These are phyloP conservation scores for Geotrichum phurueaensis DNA, from an alignment of 1,139 yeast genomes.

Conservation along the genomic window DNA sequence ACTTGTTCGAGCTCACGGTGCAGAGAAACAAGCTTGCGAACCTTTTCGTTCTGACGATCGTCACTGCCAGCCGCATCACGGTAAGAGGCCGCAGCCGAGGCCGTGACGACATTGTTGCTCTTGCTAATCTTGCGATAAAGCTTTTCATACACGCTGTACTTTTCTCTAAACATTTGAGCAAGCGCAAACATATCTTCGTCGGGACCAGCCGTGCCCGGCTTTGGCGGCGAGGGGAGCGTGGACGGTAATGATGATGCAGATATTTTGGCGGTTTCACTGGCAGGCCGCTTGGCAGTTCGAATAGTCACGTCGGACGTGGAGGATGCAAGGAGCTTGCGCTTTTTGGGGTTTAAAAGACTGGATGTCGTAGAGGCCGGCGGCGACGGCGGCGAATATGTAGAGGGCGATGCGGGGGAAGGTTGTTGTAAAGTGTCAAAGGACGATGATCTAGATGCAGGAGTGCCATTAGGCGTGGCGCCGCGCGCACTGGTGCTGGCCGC, in stretches of 20 bases:
- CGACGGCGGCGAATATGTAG: not conserved
- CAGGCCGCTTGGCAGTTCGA: not conserved
- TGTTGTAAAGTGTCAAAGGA: not conserved
- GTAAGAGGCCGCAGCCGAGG: not conserved
- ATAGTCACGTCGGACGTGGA: not conserved
- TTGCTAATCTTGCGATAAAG: constrained; percentile 26
- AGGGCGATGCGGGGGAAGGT: not conserved
- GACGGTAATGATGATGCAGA: not conserved
- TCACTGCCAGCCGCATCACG: constrained; percentile 13
- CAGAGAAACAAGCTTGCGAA: constrained; percentile 33
- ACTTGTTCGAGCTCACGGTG: constrained; percentile 37
- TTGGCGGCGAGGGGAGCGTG: constrained; percentile 2
- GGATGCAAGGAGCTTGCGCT: not conserved
- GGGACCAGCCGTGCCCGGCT: constrained; percentile 4
- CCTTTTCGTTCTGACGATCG: not conserved
- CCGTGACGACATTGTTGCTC: constrained; percentile 23
- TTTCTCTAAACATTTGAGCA: constrained; percentile 35
- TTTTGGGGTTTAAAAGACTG: not conserved
- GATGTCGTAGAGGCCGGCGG: not conserved
- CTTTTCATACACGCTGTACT: constrained; percentile 35
- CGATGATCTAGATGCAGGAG: not conserved
- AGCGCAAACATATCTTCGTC: constrained; percentile 33
- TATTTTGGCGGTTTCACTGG: not conserved
- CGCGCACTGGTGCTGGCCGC: not conserved
- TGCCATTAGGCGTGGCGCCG: not conserved